Evolutionary conservation across 2,329 filamentous ascomycete species (phyloP).

Genomic region (Hymenoscyphus salicellus): DNA sequence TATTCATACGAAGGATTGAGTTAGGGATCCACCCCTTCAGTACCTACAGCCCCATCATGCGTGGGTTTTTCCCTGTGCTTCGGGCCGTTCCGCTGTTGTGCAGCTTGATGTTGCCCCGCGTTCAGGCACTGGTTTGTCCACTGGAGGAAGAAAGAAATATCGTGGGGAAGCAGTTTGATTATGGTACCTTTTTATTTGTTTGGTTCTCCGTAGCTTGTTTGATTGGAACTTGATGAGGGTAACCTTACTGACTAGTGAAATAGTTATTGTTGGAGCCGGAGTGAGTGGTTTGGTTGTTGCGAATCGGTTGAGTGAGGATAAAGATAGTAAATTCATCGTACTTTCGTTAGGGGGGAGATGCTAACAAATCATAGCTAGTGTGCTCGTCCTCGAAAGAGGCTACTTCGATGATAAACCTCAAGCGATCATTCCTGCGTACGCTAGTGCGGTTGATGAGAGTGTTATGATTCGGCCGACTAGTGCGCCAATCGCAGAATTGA

Average conservation of each 20-base stretch:
- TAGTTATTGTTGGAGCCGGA: constrained; percentile 4
- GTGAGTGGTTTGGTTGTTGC: background rate
- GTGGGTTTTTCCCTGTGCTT: background rate
- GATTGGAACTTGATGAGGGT: background rate
- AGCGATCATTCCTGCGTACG: constrained; percentile 1
- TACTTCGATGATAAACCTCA: constrained; percentile 9
- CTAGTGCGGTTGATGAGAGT: constrained; percentile 30
- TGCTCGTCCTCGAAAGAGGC: constrained; percentile 6
- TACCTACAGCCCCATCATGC: background rate
- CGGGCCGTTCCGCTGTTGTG: background rate
- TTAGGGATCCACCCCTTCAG: too few relatives aligned
- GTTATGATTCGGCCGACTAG: constrained; percentile 20
- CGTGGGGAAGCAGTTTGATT: background rate
- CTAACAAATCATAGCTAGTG: background rate
- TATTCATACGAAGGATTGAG: background rate
- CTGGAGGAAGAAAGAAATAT: background rate
- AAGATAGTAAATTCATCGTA: background rate
- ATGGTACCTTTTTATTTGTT: background rate
- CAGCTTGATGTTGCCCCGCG: background rate
- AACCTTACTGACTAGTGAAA: background rate
- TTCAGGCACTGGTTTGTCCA: background rate
- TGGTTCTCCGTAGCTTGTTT: background rate
- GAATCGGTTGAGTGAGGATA: constrained; percentile 6
- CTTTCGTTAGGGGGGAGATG: background rate
- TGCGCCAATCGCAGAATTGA: constrained; percentile 2